Conservation (phyloP, 805 yeast genomes). For the Saccharomycopsis capsularis region DNA sequence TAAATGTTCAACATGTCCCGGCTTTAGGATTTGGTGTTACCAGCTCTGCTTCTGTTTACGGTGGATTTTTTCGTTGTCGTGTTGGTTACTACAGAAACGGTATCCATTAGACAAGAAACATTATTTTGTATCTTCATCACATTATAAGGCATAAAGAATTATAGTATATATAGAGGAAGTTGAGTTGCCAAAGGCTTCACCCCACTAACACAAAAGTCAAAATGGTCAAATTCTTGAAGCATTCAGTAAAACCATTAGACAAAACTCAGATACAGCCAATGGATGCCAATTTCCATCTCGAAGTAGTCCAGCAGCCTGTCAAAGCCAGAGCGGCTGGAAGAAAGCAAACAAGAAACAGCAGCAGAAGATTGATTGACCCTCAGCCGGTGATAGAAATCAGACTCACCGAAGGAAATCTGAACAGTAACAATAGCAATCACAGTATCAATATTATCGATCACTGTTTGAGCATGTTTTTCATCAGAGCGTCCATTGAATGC, state of each 20-base stretch:
- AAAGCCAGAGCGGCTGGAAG: slow-evolving; percentile 22
- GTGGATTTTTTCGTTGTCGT: too few relatives aligned
- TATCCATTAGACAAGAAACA: too few relatives aligned
- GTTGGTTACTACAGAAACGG: too few relatives aligned
- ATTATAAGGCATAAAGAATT: too few relatives aligned
- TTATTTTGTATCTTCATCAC: too few relatives aligned
- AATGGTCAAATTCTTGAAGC: slow-evolving; percentile 21
- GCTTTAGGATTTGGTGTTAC: too few relatives aligned
- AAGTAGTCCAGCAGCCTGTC: slow-evolving; percentile 22
- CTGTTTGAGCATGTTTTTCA: slow-evolving; percentile 19
- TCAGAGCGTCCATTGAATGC: slow-evolving; percentile 21
- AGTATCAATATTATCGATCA: slow-evolving; percentile 17
- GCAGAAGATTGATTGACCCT: slow-evolving; percentile 22
- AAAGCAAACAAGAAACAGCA: slow-evolving; percentile 19
- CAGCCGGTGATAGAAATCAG: slow-evolving; percentile 22
- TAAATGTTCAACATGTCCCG: too few relatives aligned
- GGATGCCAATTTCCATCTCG: slow-evolving; percentile 7
- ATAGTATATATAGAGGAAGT: too few relatives aligned
- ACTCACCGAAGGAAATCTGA: slow-evolving; percentile 9
- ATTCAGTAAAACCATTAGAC: slow-evolving; percentile 19
- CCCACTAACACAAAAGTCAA: too few relatives aligned
- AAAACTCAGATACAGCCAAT: slow-evolving; percentile 1
- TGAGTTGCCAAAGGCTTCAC: too few relatives aligned
- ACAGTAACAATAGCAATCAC: not conserved
- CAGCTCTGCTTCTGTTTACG: too few relatives aligned